phyloP scores from a whole-genome alignment of 768 basidiomycete species.

The Tylopilus sp. region DNA sequence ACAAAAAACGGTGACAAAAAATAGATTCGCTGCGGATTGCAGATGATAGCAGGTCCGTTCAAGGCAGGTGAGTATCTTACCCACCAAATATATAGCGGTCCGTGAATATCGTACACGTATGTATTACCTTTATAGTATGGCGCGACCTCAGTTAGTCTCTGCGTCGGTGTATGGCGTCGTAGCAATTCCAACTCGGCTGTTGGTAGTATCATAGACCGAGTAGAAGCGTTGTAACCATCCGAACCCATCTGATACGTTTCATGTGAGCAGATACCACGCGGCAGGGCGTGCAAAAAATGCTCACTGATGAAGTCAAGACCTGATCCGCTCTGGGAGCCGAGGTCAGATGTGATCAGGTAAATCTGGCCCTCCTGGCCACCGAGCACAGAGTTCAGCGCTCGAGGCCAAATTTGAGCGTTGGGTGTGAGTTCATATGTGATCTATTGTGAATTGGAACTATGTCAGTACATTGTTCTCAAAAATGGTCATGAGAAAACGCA shows the following conservation, averaged over 20 bases:
- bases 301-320: conserved; percentile 66
- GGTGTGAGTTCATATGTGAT: conserved; percentile 52
- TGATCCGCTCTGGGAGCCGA: conserved; percentile 47
- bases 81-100: too few species aligned
- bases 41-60: too few species aligned
- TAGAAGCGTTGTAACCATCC: conserved; percentile 62
- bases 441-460: conserved; percentile 30
- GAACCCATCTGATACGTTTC: conserved; percentile 44
- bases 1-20: too few species aligned
- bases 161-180: conserved; percentile 42
- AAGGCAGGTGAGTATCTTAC: too few species aligned
- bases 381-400: conserved; percentile 50
- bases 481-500: conserved; percentile 12
- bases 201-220: conserved; percentile 44
- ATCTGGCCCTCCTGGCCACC: conserved; percentile 50
- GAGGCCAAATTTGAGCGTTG: conserved; percentile 72
- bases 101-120: too few species aligned
- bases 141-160: conserved; percentile 32
- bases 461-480: not conserved
- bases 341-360: conserved; percentile 54
- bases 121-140: too few species aligned
- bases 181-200: conserved; percentile 22
- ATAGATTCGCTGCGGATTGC: too few species aligned
- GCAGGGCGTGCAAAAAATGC: conserved; percentile 11
- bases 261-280: not conserved